These are phyloP conservation scores for Ustilago esculenta DNA, from an alignment of 1,284 basidiomycete genomes.

Conservation along the genomic window DNA sequence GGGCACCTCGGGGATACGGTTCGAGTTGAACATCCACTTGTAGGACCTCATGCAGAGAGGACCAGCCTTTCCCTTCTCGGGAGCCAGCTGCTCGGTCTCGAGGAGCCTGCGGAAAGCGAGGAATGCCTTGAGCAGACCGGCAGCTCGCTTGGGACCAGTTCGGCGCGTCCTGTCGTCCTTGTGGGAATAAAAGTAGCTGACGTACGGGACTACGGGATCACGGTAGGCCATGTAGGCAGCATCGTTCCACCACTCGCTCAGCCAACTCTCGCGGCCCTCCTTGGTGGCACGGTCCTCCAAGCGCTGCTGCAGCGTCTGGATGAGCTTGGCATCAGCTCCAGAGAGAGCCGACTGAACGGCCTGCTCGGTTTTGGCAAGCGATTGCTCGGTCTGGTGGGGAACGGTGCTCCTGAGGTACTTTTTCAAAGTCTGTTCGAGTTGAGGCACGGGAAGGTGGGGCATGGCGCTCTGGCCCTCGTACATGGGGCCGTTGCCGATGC, in stretches of 20 bases:
- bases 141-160: constrained; percentile 56
- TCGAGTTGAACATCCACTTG: constrained; percentile 96
- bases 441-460: constrained; percentile 64
- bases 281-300: constrained; percentile 76
- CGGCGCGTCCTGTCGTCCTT: constrained; percentile 71
- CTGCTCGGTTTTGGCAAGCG: constrained; percentile 52
- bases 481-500: constrained; percentile 48
- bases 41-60: constrained; percentile 96
- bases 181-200: constrained; percentile 96
- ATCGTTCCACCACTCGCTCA: constrained; percentile 98
- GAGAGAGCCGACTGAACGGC: constrained; percentile 71
- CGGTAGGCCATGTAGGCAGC: constrained; percentile 74
- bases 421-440: constrained; percentile 60
- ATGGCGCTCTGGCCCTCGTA: constrained; percentile 60
- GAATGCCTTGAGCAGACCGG: constrained; percentile 63
- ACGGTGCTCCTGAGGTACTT: constrained; percentile 62
- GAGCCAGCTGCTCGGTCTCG: constrained; percentile 77
- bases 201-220: constrained; percentile 90
- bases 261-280: constrained; percentile 77
- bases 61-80: constrained; percentile 82
- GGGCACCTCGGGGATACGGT: constrained; percentile 83
- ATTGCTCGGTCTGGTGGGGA: constrained; percentile 51
- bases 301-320: constrained; percentile 80
- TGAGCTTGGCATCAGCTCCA: constrained; percentile 78
- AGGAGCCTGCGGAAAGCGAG: constrained; percentile 62